Base-by-base conservation (phyloP, 2,329 filamentous ascomycete genomes). In the Dichotomopilus funicola region DNA sequence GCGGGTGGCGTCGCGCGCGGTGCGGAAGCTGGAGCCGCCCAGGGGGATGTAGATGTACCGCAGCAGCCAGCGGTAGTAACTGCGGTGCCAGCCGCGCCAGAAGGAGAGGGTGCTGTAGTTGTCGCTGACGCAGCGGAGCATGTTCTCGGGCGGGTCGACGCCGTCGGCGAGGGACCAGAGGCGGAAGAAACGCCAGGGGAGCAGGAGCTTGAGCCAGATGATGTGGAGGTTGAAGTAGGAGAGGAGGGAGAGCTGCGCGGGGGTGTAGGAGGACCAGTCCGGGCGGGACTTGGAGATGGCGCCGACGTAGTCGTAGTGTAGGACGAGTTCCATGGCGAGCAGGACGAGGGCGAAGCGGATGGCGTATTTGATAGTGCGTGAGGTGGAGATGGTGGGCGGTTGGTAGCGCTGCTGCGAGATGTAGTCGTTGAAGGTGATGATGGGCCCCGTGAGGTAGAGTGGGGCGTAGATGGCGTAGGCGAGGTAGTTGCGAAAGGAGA, bases 361-460 rank as follows among this genome's bases (percentile, higher is more conserved):
- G 27, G 78, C 91, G 67, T 99, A 99, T 46, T 89, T 83, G 35
- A 86, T 68, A 1, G 87, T 96, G 53, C 91, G 88, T 2, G 74
- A 71, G 3, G 70, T 72, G 62, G 86, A 88, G 64, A 94, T 85
- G 55, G 82, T 91, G 9, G 86, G 79, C 0, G 89, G 73, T 10
- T 79, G 80, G 72, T 92, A 87, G 62, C 89, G 87, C 58, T 80
- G 78, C 70, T 99, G 94, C 0, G 89, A 88, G 60, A 97, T 86
- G 75, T 94, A 99, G 75, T 99, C 95, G 72, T 99, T 99, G 76
- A 97, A 99, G 10, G 91, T 97, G 59, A 99, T 70, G 65, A 99
- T 96, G 0, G 94, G 94, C 0, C 94, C 94, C 0, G 91, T 83
- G 36, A 99, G 80, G 71, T 97, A 99, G 1, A 99, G 80, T 0